These are phyloP conservation scores for Vaccinium macrocarpon DNA, from an alignment of 148 eudicot genomes.

Conservation along the genomic window DNA sequence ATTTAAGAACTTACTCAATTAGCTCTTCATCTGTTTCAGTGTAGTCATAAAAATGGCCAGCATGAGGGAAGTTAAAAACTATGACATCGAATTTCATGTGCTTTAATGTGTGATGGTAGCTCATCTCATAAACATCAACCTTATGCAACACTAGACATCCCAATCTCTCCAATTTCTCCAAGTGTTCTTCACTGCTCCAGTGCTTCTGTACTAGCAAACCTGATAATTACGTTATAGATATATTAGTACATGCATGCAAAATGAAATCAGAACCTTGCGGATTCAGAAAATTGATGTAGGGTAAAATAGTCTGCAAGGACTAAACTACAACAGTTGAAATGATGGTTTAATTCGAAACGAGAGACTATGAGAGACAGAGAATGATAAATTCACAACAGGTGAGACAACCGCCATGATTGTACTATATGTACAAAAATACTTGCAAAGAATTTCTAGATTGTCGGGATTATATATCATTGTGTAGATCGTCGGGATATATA, in stretches of 20 bases:
- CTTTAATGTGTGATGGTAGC: constrained; percentile 13
- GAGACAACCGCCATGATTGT: too few relatives aligned
- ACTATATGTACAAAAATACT: too few relatives aligned
- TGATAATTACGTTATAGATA: neutral
- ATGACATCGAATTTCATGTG: constrained; percentile 23
- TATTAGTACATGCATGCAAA: neutral
- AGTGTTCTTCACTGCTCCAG: constrained; percentile 18
- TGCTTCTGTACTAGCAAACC: constrained; percentile 6
- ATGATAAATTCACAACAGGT: neutral
- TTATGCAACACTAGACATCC: constrained; percentile 26
- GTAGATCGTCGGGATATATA: too few relatives aligned
- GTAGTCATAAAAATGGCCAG: constrained; percentile 17
- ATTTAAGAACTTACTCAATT: neutral
- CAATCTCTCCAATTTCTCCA: constrained; percentile 9
- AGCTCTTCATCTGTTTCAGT: constrained; percentile 10
- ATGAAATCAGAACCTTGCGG: neutral
- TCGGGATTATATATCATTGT: too few relatives aligned
- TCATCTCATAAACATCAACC: constrained; percentile 28
- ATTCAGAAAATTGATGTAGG: neutral
- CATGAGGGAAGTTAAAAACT: constrained; percentile 34
- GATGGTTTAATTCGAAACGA: neutral
- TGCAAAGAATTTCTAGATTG: too few relatives aligned
- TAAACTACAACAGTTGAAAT: neutral
- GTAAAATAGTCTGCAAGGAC: neutral
- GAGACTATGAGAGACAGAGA: neutral